These are phyloP conservation scores for Arthrobotrys musiformis DNA, from an alignment of 2,329 filamentous ascomycete species.

Conservation along the genomic window DNA sequence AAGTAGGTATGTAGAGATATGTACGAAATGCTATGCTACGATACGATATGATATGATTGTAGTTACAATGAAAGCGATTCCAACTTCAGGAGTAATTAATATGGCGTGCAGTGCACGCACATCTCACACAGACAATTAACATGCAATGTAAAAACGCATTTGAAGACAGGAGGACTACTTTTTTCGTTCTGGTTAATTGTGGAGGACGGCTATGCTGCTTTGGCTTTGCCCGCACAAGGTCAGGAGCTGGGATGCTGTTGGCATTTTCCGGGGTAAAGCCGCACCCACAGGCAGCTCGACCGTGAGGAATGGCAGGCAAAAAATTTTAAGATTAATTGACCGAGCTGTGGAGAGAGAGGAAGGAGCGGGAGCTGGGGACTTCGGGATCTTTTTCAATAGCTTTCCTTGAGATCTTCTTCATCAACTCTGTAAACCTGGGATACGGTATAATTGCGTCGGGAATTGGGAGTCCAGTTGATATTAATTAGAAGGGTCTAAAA, in stretches of 20 bases:
- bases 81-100: neutral
- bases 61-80: neutral
- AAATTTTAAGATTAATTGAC: conserved; percentile 25
- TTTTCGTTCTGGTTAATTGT: conserved; percentile 44
- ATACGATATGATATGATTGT: neutral
- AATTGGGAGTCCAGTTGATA: neutral
- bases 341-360: conserved; percentile 13
- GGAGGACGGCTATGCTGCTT: conserved; percentile 14
- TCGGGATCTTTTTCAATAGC: conserved; percentile 15
- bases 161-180: conserved; percentile 23
- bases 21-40: too few relatives aligned
- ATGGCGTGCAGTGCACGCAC: neutral
- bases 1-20: too few relatives aligned
- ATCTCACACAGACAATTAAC: neutral
- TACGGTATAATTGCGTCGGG: neutral
- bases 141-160: neutral
- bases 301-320: conserved; percentile 2
- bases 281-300: neutral
- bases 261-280: conserved; percentile 54
- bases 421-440: neutral
- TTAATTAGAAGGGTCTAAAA: conserved; percentile 33
- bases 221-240: conserved; percentile 29
- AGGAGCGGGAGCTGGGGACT: conserved; percentile 4
- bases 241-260: conserved; percentile 30
- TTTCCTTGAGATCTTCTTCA: neutral